Conservation (phyloP, 1,139 yeast species). For the Sugiyamaella neomexicana region DNA sequence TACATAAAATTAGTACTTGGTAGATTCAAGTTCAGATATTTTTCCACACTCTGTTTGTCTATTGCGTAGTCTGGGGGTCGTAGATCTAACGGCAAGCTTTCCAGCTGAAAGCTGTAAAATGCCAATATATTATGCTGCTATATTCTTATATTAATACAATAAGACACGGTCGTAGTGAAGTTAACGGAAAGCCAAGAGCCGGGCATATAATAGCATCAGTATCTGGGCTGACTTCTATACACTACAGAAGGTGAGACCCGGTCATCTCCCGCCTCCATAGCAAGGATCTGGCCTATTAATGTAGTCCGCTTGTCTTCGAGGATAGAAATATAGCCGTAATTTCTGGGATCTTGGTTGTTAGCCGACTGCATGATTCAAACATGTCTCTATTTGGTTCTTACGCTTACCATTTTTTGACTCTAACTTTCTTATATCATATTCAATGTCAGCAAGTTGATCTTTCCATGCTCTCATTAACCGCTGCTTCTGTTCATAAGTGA, state of each 20-base stretch:
- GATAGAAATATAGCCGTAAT: conserved; percentile 9
- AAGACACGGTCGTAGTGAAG: too few relatives aligned
- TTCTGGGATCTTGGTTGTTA: conserved; percentile 6
- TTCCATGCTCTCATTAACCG: conserved; percentile 4
- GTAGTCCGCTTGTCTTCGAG: conserved; percentile 7
- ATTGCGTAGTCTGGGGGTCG: too few relatives aligned
- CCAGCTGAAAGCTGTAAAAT: too few relatives aligned
- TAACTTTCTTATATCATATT: conserved; percentile 8
- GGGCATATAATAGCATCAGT: not conserved
- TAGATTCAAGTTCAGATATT: too few relatives aligned
- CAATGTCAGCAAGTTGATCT: conserved; percentile 8
- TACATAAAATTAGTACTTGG: too few relatives aligned
- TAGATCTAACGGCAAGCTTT: too few relatives aligned
- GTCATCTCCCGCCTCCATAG: conserved; percentile 9
- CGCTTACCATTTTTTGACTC: conserved; percentile 12
- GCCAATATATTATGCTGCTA: too few relatives aligned
- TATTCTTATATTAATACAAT: too few relatives aligned
- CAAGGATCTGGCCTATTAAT: conserved; percentile 1
- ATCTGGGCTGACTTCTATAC: conserved; percentile 6
- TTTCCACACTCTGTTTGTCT: too few relatives aligned
- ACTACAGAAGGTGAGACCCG: not conserved
- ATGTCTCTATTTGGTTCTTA: too few relatives aligned
- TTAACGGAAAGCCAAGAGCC: too few relatives aligned
- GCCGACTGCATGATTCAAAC: not conserved
- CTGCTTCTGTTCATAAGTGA: conserved; percentile 2